Evolutionary conservation across 2,329 filamentous ascomycete genomes (phyloP).

Genomic region (Alternaria hordeiaustralica): DNA sequence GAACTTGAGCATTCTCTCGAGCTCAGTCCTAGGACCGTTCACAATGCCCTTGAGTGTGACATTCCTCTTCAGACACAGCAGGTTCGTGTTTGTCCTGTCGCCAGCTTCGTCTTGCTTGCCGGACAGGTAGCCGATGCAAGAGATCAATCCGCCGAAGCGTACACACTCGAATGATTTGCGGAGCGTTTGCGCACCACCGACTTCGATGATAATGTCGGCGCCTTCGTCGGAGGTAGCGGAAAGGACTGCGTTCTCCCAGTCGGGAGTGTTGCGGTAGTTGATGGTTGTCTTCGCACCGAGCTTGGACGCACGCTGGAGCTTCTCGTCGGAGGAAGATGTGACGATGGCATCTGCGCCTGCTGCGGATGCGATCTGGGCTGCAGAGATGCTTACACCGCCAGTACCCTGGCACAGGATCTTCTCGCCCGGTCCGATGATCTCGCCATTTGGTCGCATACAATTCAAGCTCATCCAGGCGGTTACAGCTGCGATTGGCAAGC

Average conservation of each 20-base stretch:
- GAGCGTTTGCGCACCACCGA: slow-evolving; percentile 59
- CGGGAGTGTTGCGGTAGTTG: slow-evolving; percentile 65
- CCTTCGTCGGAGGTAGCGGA: slow-evolving; percentile 51
- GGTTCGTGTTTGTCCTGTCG: slow-evolving; percentile 66
- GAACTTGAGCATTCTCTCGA: slow-evolving; percentile 53
- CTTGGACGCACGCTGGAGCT: slow-evolving; percentile 59
- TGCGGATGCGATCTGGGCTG: slow-evolving; percentile 51
- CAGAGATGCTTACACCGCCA: slow-evolving; percentile 52
- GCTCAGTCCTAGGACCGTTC: slow-evolving; percentile 66
- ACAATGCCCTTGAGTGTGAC: slow-evolving; percentile 65
- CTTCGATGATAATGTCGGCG: slow-evolving; percentile 60
- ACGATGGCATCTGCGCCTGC: slow-evolving; percentile 60
- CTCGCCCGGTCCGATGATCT: slow-evolving; percentile 53
- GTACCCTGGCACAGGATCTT: slow-evolving; percentile 53
- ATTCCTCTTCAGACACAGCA: slow-evolving; percentile 59
- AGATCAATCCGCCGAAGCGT: slow-evolving; percentile 51
- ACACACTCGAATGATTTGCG: slow-evolving; percentile 54
- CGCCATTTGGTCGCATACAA: slow-evolving; percentile 62
- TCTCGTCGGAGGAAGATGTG: slow-evolving; percentile 64
- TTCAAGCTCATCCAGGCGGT: slow-evolving; percentile 73
- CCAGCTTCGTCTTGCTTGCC: slow-evolving; percentile 63
- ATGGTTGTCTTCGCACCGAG: slow-evolving; percentile 66
- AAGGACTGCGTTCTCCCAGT: slow-evolving; percentile 67
- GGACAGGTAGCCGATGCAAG: slow-evolving; percentile 53
- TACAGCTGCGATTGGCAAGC: slow-evolving; percentile 66